Conservation (phyloP, 2,329 filamentous ascomycete genomes). For the Rhinocladiella similis region DNA sequence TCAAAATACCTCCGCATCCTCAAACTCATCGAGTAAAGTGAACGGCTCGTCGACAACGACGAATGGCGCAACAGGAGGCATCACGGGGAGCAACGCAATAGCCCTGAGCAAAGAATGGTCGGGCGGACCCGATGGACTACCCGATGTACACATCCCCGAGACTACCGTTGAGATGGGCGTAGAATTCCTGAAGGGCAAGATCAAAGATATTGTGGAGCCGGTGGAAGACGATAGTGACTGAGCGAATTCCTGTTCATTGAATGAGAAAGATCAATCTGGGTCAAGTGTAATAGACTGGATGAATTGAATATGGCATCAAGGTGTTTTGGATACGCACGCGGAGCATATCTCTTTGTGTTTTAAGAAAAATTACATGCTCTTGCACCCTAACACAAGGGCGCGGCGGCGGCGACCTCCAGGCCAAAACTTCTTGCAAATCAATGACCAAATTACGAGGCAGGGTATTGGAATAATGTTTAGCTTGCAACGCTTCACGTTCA, state of each 20-base stretch:
- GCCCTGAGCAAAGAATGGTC: slow-evolving; percentile 36
- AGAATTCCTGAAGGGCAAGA: slow-evolving; percentile 51
- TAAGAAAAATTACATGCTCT: no score
- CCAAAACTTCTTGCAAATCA: no score
- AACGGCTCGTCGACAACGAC: slow-evolving; percentile 12
- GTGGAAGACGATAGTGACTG: slow-evolving; percentile 39
- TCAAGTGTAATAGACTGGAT: neutral
- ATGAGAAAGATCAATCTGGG: neutral
- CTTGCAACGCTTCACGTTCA: no score
- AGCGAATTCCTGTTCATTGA: neutral
- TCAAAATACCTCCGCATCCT: slow-evolving; percentile 1
- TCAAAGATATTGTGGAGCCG: slow-evolving; percentile 52
- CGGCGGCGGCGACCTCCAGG: no score
- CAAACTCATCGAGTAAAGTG: slow-evolving; percentile 13
- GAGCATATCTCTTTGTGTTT: no score
- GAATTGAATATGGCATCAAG: neutral
- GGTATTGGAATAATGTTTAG: neutral
- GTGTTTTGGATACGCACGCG: neutral
- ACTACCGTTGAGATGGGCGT: slow-evolving; percentile 52
- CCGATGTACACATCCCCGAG: slow-evolving; percentile 51
- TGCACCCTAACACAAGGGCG: no score
- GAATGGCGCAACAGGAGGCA: neutral
- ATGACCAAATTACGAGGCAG: no score
- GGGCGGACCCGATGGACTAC: slow-evolving; percentile 37
- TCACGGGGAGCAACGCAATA: slow-evolving; percentile 31